Conservation (phyloP, 345 rosid genomes). For the Dipteronia sinensis region DNA sequence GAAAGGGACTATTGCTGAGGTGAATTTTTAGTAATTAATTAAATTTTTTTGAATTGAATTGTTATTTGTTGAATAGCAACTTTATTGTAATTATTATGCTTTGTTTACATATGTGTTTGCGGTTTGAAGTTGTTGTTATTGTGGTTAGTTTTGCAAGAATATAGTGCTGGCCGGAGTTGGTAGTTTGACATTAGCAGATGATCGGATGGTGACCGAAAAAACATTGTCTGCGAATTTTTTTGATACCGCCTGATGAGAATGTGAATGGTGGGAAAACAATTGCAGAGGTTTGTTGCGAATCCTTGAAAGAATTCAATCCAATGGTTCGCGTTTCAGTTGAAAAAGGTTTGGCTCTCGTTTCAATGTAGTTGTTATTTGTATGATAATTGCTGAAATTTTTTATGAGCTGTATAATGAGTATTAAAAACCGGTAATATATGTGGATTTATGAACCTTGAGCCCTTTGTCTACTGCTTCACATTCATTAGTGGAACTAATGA, state of each 20-base stretch:
- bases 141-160: conserved; percentile 90
- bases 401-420: not conserved
- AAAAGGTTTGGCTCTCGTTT: conserved; percentile 50
- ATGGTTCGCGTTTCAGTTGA: conserved; percentile 85
- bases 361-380: not conserved
- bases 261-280: conserved; percentile 56
- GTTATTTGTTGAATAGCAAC: not conserved
- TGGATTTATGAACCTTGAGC: not conserved
- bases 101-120: not conserved
- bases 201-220: conserved; percentile 59
- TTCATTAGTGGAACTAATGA: not conserved
- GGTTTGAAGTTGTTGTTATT: not conserved
- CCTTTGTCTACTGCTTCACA: not conserved
- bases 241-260: conserved; percentile 65
- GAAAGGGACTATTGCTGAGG: conserved; percentile 90
- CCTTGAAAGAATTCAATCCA: conserved; percentile 85
- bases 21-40: conserved; percentile 19
- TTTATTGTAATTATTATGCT: not conserved
- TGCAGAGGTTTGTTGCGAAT: conserved; percentile 82
- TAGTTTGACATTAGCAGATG: conserved; percentile 82
- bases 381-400: not conserved
- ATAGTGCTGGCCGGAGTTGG: conserved; percentile 95
- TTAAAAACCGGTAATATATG: not conserved
- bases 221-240: conserved; percentile 74
- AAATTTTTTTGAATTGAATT: not conserved